These are phyloP conservation scores for Aspergillus pseudotamarii DNA, from an alignment of 2,329 filamentous ascomycete species.

Conservation along the genomic window DNA sequence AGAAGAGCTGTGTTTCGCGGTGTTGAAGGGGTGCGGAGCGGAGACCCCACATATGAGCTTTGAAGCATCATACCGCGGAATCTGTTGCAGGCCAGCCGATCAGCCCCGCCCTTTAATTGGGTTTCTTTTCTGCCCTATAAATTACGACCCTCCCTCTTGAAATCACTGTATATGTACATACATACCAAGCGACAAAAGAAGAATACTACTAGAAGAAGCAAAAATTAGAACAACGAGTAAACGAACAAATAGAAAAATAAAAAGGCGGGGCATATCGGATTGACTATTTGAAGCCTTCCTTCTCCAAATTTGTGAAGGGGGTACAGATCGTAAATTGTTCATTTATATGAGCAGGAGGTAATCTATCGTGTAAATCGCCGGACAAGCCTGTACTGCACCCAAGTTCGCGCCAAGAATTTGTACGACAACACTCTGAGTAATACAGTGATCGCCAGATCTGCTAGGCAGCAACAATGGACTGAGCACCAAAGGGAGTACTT, in stretches of 20 bases:
- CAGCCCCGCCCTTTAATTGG: neutral
- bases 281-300: too few relatives aligned
- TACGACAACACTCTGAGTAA: too few relatives aligned
- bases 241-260: too few relatives aligned
- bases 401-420: too few relatives aligned
- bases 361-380: neutral
- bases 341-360: too few relatives aligned
- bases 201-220: too few relatives aligned
- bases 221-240: too few relatives aligned
- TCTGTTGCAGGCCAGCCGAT: neutral
- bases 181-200: too few relatives aligned
- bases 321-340: too few relatives aligned
- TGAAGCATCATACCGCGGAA: conserved; percentile 1
- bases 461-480: conserved; percentile 15
- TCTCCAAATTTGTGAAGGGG: too few relatives aligned
- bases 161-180: neutral
- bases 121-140: neutral
- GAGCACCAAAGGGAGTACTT: neutral
- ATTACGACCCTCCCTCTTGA: neutral
- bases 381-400: neutral
- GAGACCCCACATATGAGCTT: conserved; percentile 17
- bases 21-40: conserved; percentile 17
- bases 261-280: too few relatives aligned
- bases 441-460: conserved; percentile 5
- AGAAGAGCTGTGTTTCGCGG: conserved; percentile 22